phyloP scores from a whole-genome alignment of 768 basidiomycete genomes.

The Leccinum aurantiacum region DNA sequence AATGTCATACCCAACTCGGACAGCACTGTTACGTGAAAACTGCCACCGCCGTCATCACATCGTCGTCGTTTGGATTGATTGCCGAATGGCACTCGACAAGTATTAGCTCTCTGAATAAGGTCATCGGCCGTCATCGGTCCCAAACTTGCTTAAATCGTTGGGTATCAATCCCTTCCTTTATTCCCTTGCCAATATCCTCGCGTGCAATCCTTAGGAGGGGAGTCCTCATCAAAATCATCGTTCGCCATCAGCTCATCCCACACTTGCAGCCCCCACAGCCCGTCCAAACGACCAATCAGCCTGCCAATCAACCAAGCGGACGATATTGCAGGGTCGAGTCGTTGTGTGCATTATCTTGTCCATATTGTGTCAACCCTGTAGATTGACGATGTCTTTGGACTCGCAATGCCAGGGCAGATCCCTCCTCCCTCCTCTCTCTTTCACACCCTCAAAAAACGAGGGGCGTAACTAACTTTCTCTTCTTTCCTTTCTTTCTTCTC shows the following conservation, averaged over 20 bases:
- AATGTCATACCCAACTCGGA: neutral
- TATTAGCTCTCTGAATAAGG: neutral
- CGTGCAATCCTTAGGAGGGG: neutral
- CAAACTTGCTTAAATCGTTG: neutral
- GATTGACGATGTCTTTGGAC: neutral
- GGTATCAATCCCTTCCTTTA: neutral
- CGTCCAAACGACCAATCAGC: neutral
- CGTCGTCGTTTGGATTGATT: neutral
- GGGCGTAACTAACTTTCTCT: neutral
- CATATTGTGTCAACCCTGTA: neutral
- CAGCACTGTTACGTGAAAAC: neutral
- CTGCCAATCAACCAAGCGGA: neutral
- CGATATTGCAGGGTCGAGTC: neutral
- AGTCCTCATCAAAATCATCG: neutral
- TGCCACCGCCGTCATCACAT: neutral
- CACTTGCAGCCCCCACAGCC: neutral
- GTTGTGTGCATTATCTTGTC: neutral
- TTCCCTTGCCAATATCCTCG: neutral
- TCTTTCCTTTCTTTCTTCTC: neutral
- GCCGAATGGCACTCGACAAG: neutral
- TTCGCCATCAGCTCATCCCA: neutral
- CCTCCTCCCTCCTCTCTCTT: neutral
- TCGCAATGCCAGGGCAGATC: neutral
- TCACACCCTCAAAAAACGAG: neutral
- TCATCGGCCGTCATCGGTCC: neutral